A percentile compares a stretch with the other conserved stretches of the same genome.
phyloP scores from a whole-genome alignment of 2,329 filamentous ascomycete genomes.

The Phaeosphaeria sp. region DNA sequence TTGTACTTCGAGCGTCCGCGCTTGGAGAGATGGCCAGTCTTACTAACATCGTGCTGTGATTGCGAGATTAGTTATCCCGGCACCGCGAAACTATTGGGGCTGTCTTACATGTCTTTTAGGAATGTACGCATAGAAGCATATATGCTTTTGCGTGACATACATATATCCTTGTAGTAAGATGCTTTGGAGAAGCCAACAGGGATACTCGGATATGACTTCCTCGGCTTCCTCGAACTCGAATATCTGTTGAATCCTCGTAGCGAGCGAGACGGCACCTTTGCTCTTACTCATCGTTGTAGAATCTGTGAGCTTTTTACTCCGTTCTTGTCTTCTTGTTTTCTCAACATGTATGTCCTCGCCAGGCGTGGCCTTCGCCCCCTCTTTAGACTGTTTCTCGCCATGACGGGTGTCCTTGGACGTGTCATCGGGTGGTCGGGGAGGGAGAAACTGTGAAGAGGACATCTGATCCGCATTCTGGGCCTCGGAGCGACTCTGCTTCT shows the following conservation, averaged over 20 bases:
- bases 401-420: constrained; percentile 9
- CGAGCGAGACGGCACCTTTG: constrained; percentile 63
- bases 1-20: constrained; percentile 88
- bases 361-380: constrained; percentile 30
- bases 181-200: constrained; percentile 91
- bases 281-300: constrained; percentile 20
- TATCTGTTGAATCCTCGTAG: constrained; percentile 73
- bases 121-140: constrained; percentile 98
- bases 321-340: constrained; percentile 30
- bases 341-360: constrained; percentile 30
- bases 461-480: constrained; percentile 57
- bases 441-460: constrained; percentile 51
- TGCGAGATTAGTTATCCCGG: constrained; percentile 22
- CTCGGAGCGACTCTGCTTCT: constrained; percentile 37
- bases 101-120: constrained; percentile 81
- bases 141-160: constrained; percentile 91
- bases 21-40: constrained; percentile 88
- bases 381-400: constrained; percentile 17
- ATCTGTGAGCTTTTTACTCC: constrained; percentile 22
- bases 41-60: constrained; percentile 62
- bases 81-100: neutral
- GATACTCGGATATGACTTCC: constrained; percentile 88
- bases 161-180: constrained; percentile 93
- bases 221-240: constrained; percentile 77
- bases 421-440: constrained; percentile 34